Evolutionary conservation across 164 flowering plant genomes (phyloP), one percentile per base, ranked within the genome.

Genomic region (Magnolia officinalis): DNA sequence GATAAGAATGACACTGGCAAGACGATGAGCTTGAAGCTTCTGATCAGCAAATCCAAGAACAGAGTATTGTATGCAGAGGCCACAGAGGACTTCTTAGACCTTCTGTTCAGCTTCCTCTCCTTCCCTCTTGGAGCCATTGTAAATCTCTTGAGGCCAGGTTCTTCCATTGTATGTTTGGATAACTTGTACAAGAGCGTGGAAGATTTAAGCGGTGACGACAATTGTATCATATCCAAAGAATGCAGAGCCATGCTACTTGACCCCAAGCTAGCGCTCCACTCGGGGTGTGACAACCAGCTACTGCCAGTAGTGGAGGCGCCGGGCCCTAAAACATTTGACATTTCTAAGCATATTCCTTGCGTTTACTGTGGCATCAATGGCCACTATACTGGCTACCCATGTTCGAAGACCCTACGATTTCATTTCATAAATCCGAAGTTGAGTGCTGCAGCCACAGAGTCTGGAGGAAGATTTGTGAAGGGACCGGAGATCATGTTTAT

Each of bases 121-220:
- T 71, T 77, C 20, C 80, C 82, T 0, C 37, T 82, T 1, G 82
- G 82, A 1, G 55, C 76, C 6, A n/a, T 75, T 4, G 64, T 59
- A 16, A 29, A 75, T 13, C 74, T 75, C 50, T 50, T 77, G 6
- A 16, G 61, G 16, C 61, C 61, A 16, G 61, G 61, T 55, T 55
- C 61, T 55, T 55, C 61, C 16, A 11, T 55, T 16, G 3, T 8
- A 26, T 67, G 71, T 31, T 31, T 67, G 31, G 71, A 24, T 31
- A 67, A 67, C 50, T 67, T 67, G 45, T 31, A 67, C 71, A 31
- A 16, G 9, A 67, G 71, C 20, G 71, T 67, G 29, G 50, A 67
- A 66, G 69, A 24, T 66, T 66, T 66, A 11, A 66, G 45, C 31
- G 1, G 4, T 21, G 16, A 66, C 24, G 49, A 24, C 13, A 29